These are phyloP conservation scores for Symbiotaphrina buchneri DNA, from an alignment of 495 filamentous ascomycete genomes.

Conservation along the genomic window DNA sequence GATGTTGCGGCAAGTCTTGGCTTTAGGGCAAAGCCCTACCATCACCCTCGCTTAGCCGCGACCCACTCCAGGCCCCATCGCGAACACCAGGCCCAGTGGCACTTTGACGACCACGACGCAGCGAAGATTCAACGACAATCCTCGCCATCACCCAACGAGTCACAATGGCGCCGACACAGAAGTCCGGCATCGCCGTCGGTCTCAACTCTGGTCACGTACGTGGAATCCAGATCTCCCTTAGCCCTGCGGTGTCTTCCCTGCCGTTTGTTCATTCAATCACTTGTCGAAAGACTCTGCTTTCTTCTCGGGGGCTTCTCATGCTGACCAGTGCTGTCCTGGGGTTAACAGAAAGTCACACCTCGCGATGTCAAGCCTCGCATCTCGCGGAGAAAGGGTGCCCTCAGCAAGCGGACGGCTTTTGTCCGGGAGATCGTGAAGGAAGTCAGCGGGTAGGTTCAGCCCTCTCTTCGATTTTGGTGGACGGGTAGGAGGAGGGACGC, in stretches of 20 bases:
- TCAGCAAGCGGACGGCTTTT: slow-evolving; percentile 83
- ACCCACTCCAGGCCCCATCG: too few species aligned
- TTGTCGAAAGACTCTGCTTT: too few species aligned
- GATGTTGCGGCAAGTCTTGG: too few species aligned
- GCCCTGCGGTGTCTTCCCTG: too few species aligned
- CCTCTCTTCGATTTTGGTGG: slow-evolving; percentile 2
- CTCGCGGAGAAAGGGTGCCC: slow-evolving; percentile 73
- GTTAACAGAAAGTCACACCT: slow-evolving; percentile 87
- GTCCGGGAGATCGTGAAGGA: slow-evolving; percentile 90
- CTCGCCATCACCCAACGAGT: slow-evolving; percentile 8
- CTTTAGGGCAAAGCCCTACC: background rate
- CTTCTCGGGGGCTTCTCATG: too few species aligned
- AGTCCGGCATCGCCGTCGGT: slow-evolving; percentile 58
- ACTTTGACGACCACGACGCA: background rate
- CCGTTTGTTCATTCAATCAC: too few species aligned
- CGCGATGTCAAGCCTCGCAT: slow-evolving; percentile 68
- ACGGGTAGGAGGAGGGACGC: too few species aligned
- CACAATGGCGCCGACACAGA: slow-evolving; percentile 35
- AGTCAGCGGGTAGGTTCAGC: slow-evolving; percentile 56
- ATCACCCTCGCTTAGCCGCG: background rate
- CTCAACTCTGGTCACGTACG: slow-evolving; percentile 81
- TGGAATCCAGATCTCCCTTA: too few species aligned
- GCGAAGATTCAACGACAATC: background rate
- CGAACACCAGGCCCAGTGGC: too few species aligned
- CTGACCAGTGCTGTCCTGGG: too few species aligned